A percentile compares a stretch with the other conserved stretches of the same genome.
Evolutionary conservation across 1,139 yeast genomes (phyloP).

Genomic region (Tardiomyces digboiensis): DNA sequence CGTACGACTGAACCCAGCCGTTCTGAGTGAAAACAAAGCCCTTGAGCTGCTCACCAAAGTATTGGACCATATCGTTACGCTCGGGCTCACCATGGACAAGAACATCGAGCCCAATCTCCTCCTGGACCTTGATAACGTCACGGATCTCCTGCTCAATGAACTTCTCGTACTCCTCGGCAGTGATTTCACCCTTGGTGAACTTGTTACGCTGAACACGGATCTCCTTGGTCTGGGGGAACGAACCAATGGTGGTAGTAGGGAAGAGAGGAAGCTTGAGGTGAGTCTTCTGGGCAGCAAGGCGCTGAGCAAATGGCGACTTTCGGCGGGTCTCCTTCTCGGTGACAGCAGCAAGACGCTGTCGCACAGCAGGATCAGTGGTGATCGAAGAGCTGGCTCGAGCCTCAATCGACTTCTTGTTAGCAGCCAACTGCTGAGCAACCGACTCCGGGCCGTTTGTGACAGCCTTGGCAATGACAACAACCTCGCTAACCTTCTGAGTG

Average conservation of each 20-base stretch:
- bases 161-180: slow-evolving; percentile 90
- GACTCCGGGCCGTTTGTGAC: slow-evolving; percentile 61
- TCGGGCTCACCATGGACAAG: slow-evolving; percentile 99
- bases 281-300: slow-evolving; percentile 81
- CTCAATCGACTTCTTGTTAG: slow-evolving; percentile 79
- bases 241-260: slow-evolving; percentile 99
- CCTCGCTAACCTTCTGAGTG: slow-evolving; percentile 89
- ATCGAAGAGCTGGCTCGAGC: slow-evolving; percentile 81
- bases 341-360: slow-evolving; percentile 76
- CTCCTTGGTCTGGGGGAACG: slow-evolving; percentile 99
- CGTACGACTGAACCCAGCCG: slow-evolving; percentile 99
- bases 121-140: slow-evolving; percentile 96
- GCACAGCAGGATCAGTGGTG: slow-evolving; percentile 88
- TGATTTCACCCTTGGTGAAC: slow-evolving; percentile 90
- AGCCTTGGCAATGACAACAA: slow-evolving; percentile 84
- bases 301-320: slow-evolving; percentile 73
- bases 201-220: slow-evolving; percentile 98
- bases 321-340: slow-evolving; percentile 76
- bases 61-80: slow-evolving; percentile 99
- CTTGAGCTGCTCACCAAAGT: slow-evolving; percentile 97
- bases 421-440: slow-evolving; percentile 52
- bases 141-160: slow-evolving; percentile 97
- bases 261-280: slow-evolving; percentile 91
- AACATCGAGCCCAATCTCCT: slow-evolving; percentile 96
- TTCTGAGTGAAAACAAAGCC: slow-evolving; percentile 97